Percentiles rank a stretch among this genome's conserved stretches.
These are phyloP conservation scores for Colletotrichum melonis DNA, from an alignment of 2,329 filamentous ascomycete genomes.

Conservation along the genomic window DNA sequence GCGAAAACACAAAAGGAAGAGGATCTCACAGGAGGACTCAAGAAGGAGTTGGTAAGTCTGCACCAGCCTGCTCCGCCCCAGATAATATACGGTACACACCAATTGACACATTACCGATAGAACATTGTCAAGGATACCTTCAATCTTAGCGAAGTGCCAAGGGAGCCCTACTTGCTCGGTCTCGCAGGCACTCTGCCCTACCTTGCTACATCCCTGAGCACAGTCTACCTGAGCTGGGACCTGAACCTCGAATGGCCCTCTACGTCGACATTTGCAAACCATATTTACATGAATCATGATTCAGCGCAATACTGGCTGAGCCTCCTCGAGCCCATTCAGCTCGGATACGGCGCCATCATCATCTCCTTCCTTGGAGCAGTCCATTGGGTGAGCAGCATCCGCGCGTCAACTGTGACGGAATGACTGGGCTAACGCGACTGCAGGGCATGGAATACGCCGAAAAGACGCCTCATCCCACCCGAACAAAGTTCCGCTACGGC, in stretches of 20 bases:
- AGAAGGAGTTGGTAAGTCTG: slow-evolving; percentile 65
- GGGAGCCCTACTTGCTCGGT: slow-evolving; percentile 75
- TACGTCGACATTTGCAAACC: slow-evolving; percentile 74
- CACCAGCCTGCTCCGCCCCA: slow-evolving; percentile 30
- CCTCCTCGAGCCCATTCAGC: slow-evolving; percentile 85
- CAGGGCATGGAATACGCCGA: slow-evolving; percentile 83
- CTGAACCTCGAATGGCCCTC: slow-evolving; percentile 75
- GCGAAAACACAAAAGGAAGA: slow-evolving; percentile 36
- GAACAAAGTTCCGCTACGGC: slow-evolving; percentile 84
- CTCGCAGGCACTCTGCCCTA: slow-evolving; percentile 87
- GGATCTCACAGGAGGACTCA: slow-evolving; percentile 49
- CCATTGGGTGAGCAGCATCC: slow-evolving; percentile 75
- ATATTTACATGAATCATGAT: slow-evolving; percentile 73
- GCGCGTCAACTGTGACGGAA: neutral
- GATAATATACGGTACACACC: too few relatives aligned
- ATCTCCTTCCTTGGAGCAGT: slow-evolving; percentile 94
- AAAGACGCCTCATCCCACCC: slow-evolving; percentile 68
- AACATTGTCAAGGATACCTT: slow-evolving; percentile 77
- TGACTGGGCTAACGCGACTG: neutral
- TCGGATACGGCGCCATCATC: slow-evolving; percentile 92
- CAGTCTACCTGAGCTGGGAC: slow-evolving; percentile 85
- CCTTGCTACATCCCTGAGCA: slow-evolving; percentile 83
- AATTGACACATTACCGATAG: slow-evolving; percentile 49
- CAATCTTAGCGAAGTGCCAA: slow-evolving; percentile 71
- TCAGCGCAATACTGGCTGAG: slow-evolving; percentile 79